These are phyloP conservation scores for Pseudonectria buxi DNA, from an alignment of 2,329 filamentous ascomycete genomes.

Conservation along the genomic window DNA sequence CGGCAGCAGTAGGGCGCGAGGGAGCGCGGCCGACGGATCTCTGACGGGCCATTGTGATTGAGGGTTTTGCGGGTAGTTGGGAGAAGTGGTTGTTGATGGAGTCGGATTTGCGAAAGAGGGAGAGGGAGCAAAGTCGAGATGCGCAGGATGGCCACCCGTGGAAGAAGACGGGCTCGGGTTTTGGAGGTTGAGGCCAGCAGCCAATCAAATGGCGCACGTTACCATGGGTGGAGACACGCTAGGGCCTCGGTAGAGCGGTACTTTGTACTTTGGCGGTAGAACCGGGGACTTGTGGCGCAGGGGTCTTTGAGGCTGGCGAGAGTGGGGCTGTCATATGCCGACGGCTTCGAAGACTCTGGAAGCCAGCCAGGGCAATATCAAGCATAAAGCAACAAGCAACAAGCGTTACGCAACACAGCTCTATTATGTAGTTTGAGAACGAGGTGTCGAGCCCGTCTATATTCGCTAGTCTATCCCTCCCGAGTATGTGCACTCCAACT, in stretches of 20 bases:
- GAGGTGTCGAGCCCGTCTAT: too few species aligned
- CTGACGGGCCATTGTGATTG: constrained; percentile 64
- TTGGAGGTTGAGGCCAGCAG: constrained; percentile 8
- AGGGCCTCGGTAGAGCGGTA: constrained; percentile 18
- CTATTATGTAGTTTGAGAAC: too few species aligned
- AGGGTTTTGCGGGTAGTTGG: constrained; percentile 21
- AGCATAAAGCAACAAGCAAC: too few species aligned
- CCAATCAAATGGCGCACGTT: constrained; percentile 26
- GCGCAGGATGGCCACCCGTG: neutral
- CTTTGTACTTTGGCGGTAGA: too few species aligned
- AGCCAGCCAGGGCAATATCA: too few species aligned
- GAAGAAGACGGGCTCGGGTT: constrained; percentile 11
- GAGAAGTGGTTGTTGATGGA: constrained; percentile 5
- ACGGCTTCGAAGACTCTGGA: too few species aligned
- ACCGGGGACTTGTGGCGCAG: too few species aligned
- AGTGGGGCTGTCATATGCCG: too few species aligned
- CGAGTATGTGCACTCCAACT: too few species aligned
- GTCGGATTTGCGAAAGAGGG: constrained; percentile 3
- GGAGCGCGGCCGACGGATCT: constrained; percentile 61
- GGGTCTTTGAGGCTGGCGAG: too few species aligned
- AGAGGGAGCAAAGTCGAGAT: constrained; percentile 19
- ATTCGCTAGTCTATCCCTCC: too few species aligned
- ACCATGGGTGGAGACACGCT: constrained; percentile 14
- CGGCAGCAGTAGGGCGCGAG: constrained; percentile 58
- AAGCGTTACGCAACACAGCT: too few species aligned